Base-by-base conservation (phyloP, 2,329 filamentous ascomycete genomes). In the Epichloe sibirici region DNA sequence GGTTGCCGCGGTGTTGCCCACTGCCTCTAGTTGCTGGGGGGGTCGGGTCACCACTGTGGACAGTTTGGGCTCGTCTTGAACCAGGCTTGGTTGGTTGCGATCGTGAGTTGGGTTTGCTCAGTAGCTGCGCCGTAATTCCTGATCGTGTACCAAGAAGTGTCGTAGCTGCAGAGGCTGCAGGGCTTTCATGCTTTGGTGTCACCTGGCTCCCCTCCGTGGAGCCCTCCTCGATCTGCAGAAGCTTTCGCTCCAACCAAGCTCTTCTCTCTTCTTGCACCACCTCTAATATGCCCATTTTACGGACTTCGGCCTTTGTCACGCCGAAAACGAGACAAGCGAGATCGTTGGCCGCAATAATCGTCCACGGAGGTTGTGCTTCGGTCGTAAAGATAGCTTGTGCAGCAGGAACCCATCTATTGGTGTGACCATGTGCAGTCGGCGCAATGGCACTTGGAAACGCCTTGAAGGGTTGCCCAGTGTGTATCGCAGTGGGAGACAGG, bases 361-460 rank as follows among this genome's bases (percentile, higher is more conserved):
- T 98, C 87, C 90, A 98, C 3, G 91, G 93, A 8, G 88, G 80
- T 57, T 86, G 83, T 13, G 87, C 79, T 67, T 95, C 88, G n/a
- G 93, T 98, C 7, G 91, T 94, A 66, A 98, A 98, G 53, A 98
- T 96, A 51, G 93, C 93, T 67, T 98, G 93, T 5, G 91, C 88
- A 43, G 89, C 88, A 7, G 90, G 90, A 13, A 87, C 84, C 83
- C 90, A 95, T 66, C 93, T 82, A 61, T 88, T 93, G 53, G 88
- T 86, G 68, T 96, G 90, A 8, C 86, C 86, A 67, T 96, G 91
- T n/a, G 88, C 78, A 9, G 78, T 74, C 15, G 84, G 73, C 11
- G 74, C 75, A 2, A 79, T 58, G n/a, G 72, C 66, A 15, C 69
- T 69, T 2, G 79, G 70, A 25, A 76, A 73, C 50, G 68, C 63